phyloP scores from a whole-genome alignment of 2,329 filamentous ascomycete genomes.

The Beauveria scarabaeidicola region DNA sequence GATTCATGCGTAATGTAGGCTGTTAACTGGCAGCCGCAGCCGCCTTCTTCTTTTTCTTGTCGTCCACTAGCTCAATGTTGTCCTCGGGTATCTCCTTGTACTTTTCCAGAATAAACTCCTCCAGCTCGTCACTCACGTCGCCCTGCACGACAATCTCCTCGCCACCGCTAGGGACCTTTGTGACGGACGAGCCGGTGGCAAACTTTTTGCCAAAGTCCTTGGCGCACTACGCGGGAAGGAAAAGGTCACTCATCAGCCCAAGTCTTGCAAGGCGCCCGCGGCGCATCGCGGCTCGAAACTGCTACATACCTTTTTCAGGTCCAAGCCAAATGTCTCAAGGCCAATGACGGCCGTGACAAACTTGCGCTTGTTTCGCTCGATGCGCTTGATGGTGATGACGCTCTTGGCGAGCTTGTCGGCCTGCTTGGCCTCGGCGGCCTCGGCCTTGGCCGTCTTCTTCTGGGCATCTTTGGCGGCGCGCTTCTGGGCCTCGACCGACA shows the following conservation, averaged over 20 bases:
- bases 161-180: constrained; percentile 73
- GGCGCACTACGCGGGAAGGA: constrained; percentile 43
- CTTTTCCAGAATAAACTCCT: constrained; percentile 82
- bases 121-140: constrained; percentile 89
- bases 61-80: constrained; percentile 89
- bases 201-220: constrained; percentile 99
- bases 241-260: not conserved
- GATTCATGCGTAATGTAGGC: not conserved
- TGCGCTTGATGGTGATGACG: constrained; percentile 85
- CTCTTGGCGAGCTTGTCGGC: constrained; percentile 74
- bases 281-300: too few species aligned
- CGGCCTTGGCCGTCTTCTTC: constrained; percentile 94
- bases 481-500: constrained; percentile 87
- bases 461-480: constrained; percentile 91
- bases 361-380: constrained; percentile 97
- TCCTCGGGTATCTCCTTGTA: constrained; percentile 88
- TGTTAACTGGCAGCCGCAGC: constrained; percentile 16
- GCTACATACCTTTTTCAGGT: constrained; percentile 68
- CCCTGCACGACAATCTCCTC: constrained; percentile 98
- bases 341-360: constrained; percentile 89
- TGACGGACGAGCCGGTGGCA: constrained; percentile 86
- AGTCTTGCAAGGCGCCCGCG: too few species aligned
- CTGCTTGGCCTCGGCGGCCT: constrained; percentile 74
- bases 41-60: constrained; percentile 75
- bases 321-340: constrained; percentile 80